A percentile compares a stretch with the other conserved stretches of the same genome.
Evolutionary conservation across 2,329 filamentous ascomycete species (phyloP).

Genomic region (Colletotrichum plurivorum): DNA sequence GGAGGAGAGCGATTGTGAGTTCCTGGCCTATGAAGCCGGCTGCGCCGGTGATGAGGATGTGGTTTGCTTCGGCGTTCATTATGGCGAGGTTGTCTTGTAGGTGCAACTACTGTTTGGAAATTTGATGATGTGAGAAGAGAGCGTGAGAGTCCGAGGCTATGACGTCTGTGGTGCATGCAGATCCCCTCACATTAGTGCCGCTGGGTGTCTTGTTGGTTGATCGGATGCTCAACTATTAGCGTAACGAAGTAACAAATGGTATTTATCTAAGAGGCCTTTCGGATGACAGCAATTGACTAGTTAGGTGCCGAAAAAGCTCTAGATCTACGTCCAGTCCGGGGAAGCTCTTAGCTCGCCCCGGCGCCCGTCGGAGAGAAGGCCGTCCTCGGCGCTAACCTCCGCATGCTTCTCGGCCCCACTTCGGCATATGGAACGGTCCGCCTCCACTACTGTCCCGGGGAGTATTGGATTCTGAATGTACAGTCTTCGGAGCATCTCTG

Average conservation of each 20-base stretch:
- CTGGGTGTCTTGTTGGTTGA: too few relatives aligned
- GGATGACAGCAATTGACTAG: too few relatives aligned
- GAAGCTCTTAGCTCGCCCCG: not conserved
- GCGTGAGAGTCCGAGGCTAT: not conserved
- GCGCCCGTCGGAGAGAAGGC: conserved; percentile 29
- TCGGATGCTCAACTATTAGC: not conserved
- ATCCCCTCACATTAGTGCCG: not conserved
- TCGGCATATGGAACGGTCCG: not conserved
- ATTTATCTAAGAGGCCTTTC: not conserved
- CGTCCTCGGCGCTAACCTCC: conserved; percentile 8
- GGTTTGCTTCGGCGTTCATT: conserved; percentile 25
- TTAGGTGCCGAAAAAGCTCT: too few relatives aligned
- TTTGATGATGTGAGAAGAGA: not conserved
- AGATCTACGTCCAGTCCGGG: not conserved
- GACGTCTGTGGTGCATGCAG: conserved; percentile 20
- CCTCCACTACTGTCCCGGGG: not conserved
- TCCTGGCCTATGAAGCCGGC: conserved; percentile 76
- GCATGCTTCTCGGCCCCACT: conserved; percentile 1
- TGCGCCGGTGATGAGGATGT: conserved; percentile 74
- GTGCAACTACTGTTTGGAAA: not conserved
- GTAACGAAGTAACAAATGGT: not conserved
- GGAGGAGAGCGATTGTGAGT: conserved; percentile 68
- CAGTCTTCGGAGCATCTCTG: too few relatives aligned
- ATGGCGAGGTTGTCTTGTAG: not conserved
- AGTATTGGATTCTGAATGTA: not conserved